Conservation (phyloP, 305 asterid genomes). For the Solanum aculeatissimum region DNA sequence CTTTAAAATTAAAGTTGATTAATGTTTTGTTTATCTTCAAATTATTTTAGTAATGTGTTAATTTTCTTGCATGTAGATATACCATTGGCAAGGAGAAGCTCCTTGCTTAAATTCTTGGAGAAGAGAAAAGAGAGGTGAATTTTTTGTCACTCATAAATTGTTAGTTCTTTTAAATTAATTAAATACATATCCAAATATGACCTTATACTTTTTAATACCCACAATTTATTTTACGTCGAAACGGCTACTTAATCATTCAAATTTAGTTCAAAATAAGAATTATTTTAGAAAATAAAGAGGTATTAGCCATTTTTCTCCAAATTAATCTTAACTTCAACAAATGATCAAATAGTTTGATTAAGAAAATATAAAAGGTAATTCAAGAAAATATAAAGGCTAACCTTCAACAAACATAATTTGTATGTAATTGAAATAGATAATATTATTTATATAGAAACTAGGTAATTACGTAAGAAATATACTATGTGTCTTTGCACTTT, state of each 20-base stretch:
- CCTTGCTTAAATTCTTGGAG: neutral
- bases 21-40: neutral
- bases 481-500: no score
- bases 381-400: neutral
- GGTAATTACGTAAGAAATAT: no score
- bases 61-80: neutral
- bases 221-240: neutral
- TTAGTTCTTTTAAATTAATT: neutral
- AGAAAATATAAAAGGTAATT: neutral
- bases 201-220: neutral
- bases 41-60: neutral
- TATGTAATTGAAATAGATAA: no score
- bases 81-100: neutral
- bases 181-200: neutral
- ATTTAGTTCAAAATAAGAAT: neutral
- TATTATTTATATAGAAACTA: no score
- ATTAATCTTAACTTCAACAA: neutral
- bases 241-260: neutral
- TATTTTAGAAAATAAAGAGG: neutral
- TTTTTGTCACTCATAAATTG: neutral
- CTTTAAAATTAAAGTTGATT: neutral
- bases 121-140: constrained; percentile 1
- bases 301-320: neutral
- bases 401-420: no score
- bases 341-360: neutral